Conservation (phyloP, 2,329 filamentous ascomycete species). For the Fusarium zealandicum region DNA sequence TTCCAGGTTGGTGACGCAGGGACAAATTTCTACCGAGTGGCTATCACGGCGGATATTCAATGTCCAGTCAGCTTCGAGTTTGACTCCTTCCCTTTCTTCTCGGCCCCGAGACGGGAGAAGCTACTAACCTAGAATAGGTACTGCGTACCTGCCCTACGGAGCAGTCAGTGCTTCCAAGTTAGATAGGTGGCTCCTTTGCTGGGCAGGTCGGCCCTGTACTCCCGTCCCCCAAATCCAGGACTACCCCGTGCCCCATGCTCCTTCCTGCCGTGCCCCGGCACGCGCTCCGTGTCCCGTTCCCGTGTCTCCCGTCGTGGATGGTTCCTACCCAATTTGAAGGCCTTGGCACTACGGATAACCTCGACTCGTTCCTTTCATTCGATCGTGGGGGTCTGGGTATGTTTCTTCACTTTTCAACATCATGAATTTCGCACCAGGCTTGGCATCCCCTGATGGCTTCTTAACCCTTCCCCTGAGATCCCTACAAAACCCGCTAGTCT, state of each 20-base stretch:
- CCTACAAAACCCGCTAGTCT: background rate
- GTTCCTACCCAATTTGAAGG: slow-evolving; percentile 32
- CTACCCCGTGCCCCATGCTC: slow-evolving; percentile 28
- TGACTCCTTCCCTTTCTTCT: slow-evolving; percentile 14
- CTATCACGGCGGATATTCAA: background rate
- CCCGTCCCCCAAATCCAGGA: slow-evolving; percentile 1
- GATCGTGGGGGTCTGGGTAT: background rate
- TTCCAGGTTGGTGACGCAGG: slow-evolving; percentile 17
- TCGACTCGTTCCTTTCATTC: slow-evolving; percentile 9
- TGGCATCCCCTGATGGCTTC: no score
- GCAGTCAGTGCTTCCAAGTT: slow-evolving; percentile 8
- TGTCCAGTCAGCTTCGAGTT: background rate
- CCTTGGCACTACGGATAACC: slow-evolving; percentile 23
- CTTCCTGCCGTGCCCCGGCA: slow-evolving; percentile 25
- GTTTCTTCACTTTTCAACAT: background rate
- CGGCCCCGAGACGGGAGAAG: slow-evolving; percentile 6
- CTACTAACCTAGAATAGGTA: no score
- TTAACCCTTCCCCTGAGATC: background rate
- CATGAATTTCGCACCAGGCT: background rate
- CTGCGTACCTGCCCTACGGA: slow-evolving; percentile 11
- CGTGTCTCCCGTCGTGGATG: slow-evolving; percentile 16
- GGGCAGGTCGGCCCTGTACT: slow-evolving; percentile 26
- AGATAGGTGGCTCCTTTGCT: slow-evolving; percentile 18
- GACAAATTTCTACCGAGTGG: slow-evolving; percentile 2
- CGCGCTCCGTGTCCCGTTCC: slow-evolving; percentile 24